Conservation (phyloP, 129 eudicot species). For the Arctium lappa region DNA sequence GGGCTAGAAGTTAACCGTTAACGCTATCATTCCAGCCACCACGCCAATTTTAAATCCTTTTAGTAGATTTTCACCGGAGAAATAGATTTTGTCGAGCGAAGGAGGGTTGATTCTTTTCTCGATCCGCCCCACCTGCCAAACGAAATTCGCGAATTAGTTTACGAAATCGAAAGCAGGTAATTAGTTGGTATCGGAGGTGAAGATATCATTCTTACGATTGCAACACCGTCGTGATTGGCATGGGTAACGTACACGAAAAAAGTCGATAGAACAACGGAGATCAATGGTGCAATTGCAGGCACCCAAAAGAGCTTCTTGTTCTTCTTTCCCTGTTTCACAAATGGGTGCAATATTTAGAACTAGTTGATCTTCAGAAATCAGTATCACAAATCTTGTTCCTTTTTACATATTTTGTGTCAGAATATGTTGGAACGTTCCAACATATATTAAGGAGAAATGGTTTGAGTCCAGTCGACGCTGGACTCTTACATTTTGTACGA, state of each 20-base stretch:
- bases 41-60: constrained; percentile 62
- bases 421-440: background rate
- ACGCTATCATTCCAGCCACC: constrained; percentile 68
- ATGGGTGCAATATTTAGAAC: background rate
- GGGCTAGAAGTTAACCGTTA: constrained; percentile 45
- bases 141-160: background rate
- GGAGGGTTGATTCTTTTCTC: constrained; percentile 59
- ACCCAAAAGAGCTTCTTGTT: constrained; percentile 88
- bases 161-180: background rate
- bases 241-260: constrained; percentile 70
- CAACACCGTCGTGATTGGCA: constrained; percentile 64
- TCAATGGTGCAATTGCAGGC: constrained; percentile 84
- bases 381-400: too few species aligned
- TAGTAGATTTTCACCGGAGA: constrained; percentile 52
- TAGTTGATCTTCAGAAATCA: too few species aligned
- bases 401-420: background rate
- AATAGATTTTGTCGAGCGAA: constrained; percentile 52
- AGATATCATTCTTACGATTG: constrained; percentile 56
- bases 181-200: background rate
- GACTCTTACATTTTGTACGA: background rate
- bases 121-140: constrained; percentile 48
- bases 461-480: background rate
- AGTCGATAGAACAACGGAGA: constrained; percentile 69
- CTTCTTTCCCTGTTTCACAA: constrained; percentile 67
- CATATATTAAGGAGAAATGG: background rate